Conservation (phyloP, 352 stramenopile species). For the Phytophthora europaea region DNA sequence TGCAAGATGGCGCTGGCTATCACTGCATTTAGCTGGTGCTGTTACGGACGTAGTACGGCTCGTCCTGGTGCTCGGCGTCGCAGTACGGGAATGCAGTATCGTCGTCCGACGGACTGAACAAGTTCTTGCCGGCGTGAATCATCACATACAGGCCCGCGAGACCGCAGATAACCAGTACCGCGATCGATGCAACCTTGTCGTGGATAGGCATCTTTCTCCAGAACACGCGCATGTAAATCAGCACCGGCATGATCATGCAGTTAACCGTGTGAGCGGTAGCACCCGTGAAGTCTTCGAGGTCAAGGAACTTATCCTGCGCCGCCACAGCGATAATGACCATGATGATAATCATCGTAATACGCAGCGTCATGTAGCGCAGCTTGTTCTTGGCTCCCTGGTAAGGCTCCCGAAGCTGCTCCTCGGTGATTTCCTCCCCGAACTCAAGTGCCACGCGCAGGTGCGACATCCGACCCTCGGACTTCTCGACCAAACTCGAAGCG, state of each 20-base stretch:
- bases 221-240: slow-evolving; percentile 58
- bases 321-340: slow-evolving; percentile 24
- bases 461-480: slow-evolving; percentile 26
- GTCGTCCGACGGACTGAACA: slow-evolving; percentile 37
- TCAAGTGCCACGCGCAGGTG: slow-evolving; percentile 27
- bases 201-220: slow-evolving; percentile 48
- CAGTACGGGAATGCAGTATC: slow-evolving; percentile 27
- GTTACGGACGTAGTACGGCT: slow-evolving; percentile 31
- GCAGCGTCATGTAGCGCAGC: slow-evolving; percentile 44
- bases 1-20: background rate
- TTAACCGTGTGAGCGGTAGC: slow-evolving; percentile 55
- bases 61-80: slow-evolving; percentile 22
- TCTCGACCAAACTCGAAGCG: slow-evolving; percentile 17
- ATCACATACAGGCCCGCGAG: slow-evolving; percentile 56
- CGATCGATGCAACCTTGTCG: slow-evolving; percentile 50
- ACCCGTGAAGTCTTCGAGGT: slow-evolving; percentile 49
- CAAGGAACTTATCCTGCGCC: slow-evolving; percentile 26
- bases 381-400: slow-evolving; percentile 50
- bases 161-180: slow-evolving; percentile 54
- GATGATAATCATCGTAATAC: slow-evolving; percentile 21
- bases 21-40: slow-evolving; percentile 8
- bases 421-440: slow-evolving; percentile 21
- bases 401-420: slow-evolving; percentile 27
- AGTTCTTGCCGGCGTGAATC: slow-evolving; percentile 51
- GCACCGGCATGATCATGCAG: slow-evolving; percentile 60